These are phyloP conservation scores for Sonneratia alba DNA, from an alignment of 345 rosid species.

Conservation along the genomic window DNA sequence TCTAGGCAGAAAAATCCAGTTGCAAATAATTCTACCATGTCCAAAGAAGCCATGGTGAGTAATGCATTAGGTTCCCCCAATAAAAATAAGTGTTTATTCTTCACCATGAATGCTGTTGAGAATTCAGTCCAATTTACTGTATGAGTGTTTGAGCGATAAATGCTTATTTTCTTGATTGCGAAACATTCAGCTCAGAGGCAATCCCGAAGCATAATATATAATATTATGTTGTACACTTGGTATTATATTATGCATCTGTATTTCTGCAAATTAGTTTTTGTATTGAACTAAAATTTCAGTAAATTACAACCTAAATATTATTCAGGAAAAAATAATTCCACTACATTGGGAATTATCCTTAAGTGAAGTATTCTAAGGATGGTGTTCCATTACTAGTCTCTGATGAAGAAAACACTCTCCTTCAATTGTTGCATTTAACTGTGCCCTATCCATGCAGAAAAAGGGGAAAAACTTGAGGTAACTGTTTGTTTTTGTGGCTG, in stretches of 20 bases:
- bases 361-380: neutral
- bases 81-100: neutral
- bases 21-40: constrained; percentile 23
- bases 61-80: neutral
- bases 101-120: neutral
- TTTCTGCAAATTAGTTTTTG: neutral
- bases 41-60: constrained; percentile 37
- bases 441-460: neutral
- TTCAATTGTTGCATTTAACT: neutral
- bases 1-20: constrained; percentile 43
- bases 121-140: neutral
- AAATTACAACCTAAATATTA: no score
- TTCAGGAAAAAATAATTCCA: no score
- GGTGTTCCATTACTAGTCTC: neutral
- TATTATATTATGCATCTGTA: neutral
- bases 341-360: no score
- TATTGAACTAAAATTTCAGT: no score
- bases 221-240: neutral
- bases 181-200: neutral
- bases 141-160: neutral
- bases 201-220: neutral
- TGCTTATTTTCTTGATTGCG: neutral
- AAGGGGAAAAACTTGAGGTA: neutral
- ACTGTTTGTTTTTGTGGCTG: neutral
- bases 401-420: neutral